Percentiles rank a stretch among this genome's conserved stretches.
Conservation (phyloP, 305 asterid species). For the Fraxinus angustifolia region DNA sequence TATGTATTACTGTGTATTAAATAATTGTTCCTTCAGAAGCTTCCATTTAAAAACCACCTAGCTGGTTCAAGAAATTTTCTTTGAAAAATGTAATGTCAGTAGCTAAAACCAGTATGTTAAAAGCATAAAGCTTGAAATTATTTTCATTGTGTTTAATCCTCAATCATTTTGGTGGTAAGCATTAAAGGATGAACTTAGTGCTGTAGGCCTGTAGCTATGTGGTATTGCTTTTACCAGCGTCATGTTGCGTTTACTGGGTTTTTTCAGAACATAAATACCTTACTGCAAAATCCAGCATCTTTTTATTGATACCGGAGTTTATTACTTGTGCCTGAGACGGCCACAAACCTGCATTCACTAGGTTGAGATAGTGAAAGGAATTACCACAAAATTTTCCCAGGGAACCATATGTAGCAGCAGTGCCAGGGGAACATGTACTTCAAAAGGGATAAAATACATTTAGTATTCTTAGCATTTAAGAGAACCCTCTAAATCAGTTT, state of each 20-base stretch:
- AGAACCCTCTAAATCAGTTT: background rate
- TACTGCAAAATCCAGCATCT: background rate
- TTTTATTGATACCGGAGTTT: background rate
- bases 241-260: background rate
- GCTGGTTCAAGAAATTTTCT: background rate
- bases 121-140: background rate
- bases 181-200: constrained; percentile 1
- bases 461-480: background rate
- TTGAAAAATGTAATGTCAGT: constrained; percentile 13
- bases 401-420: background rate
- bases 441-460: background rate
- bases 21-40: background rate
- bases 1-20: background rate
- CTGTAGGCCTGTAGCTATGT: background rate
- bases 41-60: background rate
- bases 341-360: background rate
- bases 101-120: background rate
- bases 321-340: background rate
- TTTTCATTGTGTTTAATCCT: background rate
- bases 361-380: background rate
- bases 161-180: constrained; percentile 5
- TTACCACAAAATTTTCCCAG: background rate
- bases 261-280: background rate
- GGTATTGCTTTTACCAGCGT: background rate
- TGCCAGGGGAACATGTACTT: background rate